Conservation (phyloP, 371 early-diverging fungal genomes). For the Rhizopus stolonifer region DNA sequence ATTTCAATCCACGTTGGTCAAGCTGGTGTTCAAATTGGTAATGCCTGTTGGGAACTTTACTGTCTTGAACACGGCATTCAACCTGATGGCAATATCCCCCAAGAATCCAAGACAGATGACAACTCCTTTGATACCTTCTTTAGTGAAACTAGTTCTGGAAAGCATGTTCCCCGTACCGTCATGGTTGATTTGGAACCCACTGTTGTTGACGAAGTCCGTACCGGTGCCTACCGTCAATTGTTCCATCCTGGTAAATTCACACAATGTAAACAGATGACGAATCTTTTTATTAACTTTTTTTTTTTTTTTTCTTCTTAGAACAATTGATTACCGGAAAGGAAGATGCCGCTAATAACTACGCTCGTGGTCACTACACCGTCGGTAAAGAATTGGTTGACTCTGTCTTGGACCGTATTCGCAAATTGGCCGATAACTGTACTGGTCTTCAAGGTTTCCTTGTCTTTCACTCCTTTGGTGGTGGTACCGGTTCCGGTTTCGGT, state of each 20-base stretch:
- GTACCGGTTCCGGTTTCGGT: constrained; percentile 99
- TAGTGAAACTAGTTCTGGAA: constrained; percentile 94
- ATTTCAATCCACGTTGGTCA: constrained; percentile 97
- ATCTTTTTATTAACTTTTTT: constrained; percentile 76
- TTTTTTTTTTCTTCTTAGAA: constrained; percentile 93
- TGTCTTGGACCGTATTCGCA: constrained; percentile 96
- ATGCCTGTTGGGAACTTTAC: constrained; percentile 99
- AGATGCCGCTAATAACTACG: constrained; percentile 99
- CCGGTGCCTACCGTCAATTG: constrained; percentile 93
- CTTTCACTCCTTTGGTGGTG: constrained; percentile 99
- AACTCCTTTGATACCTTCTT: constrained; percentile 83
- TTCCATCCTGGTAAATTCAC: constrained; percentile 88
- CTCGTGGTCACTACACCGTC: constrained; percentile 99
- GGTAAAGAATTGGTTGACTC: constrained; percentile 98
- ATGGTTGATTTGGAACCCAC: constrained; percentile 98
- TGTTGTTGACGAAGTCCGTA: constrained; percentile 96
- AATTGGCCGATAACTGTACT: constrained; percentile 97
- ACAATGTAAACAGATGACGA: not conserved
- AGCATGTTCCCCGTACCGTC: constrained; percentile 98
- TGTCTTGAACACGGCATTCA: constrained; percentile 98
- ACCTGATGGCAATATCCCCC: constrained; percentile 93
- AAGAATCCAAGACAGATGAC: constrained; percentile 40
- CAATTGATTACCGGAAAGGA: constrained; percentile 98
- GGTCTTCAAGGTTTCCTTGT: constrained; percentile 97
- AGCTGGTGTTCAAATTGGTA: constrained; percentile 99